A percentile compares a stretch with the other conserved stretches of the same genome.
Conservation (phyloP, 345 rosid genomes). For the Trapa bicornis region DNA sequence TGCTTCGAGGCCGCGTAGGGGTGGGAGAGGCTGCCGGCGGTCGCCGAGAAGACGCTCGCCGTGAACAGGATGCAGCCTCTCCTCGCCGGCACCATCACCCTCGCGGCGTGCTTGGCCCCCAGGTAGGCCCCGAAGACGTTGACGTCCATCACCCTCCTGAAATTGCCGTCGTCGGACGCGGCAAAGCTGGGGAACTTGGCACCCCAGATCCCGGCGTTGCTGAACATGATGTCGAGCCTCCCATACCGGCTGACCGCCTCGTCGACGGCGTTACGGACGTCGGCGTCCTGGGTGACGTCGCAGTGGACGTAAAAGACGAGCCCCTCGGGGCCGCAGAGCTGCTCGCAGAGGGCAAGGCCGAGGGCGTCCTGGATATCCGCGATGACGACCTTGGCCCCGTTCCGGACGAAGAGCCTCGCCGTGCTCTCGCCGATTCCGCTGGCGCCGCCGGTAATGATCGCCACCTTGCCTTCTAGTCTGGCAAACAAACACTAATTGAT, state of each 20-base stretch:
- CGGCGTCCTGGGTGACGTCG: conserved; percentile 11
- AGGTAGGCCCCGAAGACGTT: conserved; percentile 26
- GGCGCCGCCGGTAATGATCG: conserved; percentile 20
- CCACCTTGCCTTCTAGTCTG: conserved; percentile 26
- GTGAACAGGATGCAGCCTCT: conserved; percentile 30
- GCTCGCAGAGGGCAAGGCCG: conserved; percentile 16
- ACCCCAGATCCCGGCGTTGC: conserved; percentile 16
- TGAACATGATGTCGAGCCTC: conserved; percentile 23
- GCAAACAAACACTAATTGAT: not conserved
- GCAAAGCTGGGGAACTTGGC: conserved; percentile 6
- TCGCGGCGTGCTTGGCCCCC: conserved; percentile 31
- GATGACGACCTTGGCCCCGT: conserved; percentile 22
- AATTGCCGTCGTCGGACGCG: conserved; percentile 13
- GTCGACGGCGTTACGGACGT: conserved; percentile 17
- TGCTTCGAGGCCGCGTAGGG: conserved; percentile 17
- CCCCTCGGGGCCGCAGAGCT: conserved; percentile 2
- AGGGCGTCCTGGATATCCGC: conserved; percentile 25
- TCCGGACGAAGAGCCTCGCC: conserved; percentile 12
- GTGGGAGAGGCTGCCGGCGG: conserved; percentile 17
- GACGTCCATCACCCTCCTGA: conserved; percentile 20
- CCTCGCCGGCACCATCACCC: conserved; percentile 24
- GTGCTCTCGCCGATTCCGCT: conserved; percentile 19
- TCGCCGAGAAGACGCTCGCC: conserved; percentile 18
- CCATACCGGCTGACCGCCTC: conserved; percentile 13
- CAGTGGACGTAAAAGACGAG: conserved; percentile 17